Base-by-base conservation (phyloP, 257 asterid species). In the Capsicum baccatum region DNA sequence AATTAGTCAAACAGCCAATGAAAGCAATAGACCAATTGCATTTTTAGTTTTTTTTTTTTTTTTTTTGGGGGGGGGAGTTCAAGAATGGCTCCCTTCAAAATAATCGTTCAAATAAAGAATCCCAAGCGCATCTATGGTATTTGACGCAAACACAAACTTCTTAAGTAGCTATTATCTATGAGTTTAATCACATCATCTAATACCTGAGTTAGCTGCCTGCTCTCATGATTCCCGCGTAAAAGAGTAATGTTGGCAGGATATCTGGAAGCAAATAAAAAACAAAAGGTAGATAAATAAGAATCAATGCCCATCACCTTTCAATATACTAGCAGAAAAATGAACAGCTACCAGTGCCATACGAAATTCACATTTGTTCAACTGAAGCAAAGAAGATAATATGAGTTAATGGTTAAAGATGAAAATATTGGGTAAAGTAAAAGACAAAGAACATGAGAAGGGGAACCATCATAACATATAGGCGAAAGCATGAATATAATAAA, bases 201-300 rank as follows among this genome's bases (percentile, higher is more conserved):
- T 84, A 96, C 99, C 97, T 96, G 99, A 37, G 98, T 96, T 78
- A 96, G 87, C 83, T 96, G 98, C 89, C 98, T 88, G 94, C 99
- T 96, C 86, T 96, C 99, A 85, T 96, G 99, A 89, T 96, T 96
- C 83, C 99, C 99, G 54, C 98, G 99, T 54, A 96, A 91, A 84
- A 96, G 97, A 80, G 99, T 96, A 83, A 96, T 94, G 88, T 92
- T 93, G 80, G 99, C 98, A 70, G 99, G 98, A 82, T 92, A 92
- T 93, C 99, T 96, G 89, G 83, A n/a, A 89, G 86, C 54, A 84
- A 84, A 90, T 37, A 69, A 88, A 83, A 85, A 15, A 59, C 7
- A 47, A 84, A 11, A 85, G 5, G 6, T 67, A 35, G 63, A 67
- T 54, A 67, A 42, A 64, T 66, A 76, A 76, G 26, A 52, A 52